Base-by-base conservation (phyloP, 148 eudicot species). In the Chenopodium berlandieri region DNA sequence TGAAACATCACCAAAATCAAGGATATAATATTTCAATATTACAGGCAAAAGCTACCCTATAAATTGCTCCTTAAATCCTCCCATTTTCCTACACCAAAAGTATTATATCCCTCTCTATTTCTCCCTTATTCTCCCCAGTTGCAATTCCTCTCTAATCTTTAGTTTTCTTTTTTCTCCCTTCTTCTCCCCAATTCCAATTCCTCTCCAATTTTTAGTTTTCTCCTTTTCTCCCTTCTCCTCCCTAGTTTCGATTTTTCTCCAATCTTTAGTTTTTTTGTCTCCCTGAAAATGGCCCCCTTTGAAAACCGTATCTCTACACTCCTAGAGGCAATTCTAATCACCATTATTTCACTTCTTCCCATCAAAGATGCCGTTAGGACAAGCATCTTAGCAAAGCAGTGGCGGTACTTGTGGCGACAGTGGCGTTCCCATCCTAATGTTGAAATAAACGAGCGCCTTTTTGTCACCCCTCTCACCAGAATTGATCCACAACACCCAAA, bases 261-360 rank as follows among this genome's bases (percentile, higher is more conserved):
- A 27, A 27, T 27, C 27, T 27, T 27, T 27, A 27, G 27, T 4
- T 22, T 62, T 12, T 4, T 1, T 62, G 0, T 62, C 2, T 23
- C 27, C 37, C 3, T 4, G 31, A 48, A 46, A 47, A 46, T 66
- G 73, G 63, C 37, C 12, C 2, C 27, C 4, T 7, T 0, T 64
- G 14, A 16, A 68, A 47, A 80, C 30, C 52, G 4, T 20, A 7
- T 87, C 8, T 82, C 90, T 12, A 16, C 11, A 11, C 71, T 87
- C 7, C 63, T 83, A 11, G 86, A 86, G 6, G 4, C 68, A 9
- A 40, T 87, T 3, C 30, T 81, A 10, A n/a, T 81, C 69, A 31
- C 44, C 52, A 80, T 89, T 44, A n/a, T 87, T 23, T 87, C 90
- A 27, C n/a, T 78, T 23, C 63, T 89, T 58, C 90, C 90, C 7